Evolutionary conservation across 225 moss, liverwort and hornwort genomes (phyloP), one percentile per base, ranked within the genome.

Genomic region (Pseudoscleropodium purum): DNA sequence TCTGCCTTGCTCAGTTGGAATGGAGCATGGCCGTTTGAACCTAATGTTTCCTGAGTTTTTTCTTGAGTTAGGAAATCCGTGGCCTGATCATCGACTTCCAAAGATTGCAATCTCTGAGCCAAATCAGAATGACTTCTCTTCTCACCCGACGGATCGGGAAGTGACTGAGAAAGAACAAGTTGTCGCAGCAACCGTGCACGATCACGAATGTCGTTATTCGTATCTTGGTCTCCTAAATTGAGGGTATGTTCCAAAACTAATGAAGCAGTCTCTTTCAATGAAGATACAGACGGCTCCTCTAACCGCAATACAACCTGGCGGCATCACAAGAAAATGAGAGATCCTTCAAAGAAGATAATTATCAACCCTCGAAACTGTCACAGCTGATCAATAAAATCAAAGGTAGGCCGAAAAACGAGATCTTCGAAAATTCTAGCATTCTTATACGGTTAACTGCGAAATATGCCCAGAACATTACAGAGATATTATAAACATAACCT

Each of bases 181-280:
- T 94, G 95, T 73, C 91, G 91, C 70, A 98, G 92, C 91, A 97
- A 86, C 69, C 99, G 96, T 81, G 97, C 94, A 41, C 97, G 96
- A 90, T 97, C 99, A 67, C 99, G 99, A 79, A 99, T 93, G 69
- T 99, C 99, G 85, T 93, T 95, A 88, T 89, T 97, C 72, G 90
- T 83, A 87, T 99, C 99, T 79, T 94, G 91, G 77, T 95, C 91
- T 57, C 96, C 95, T 83, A 99, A 91, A 88, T 93, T 92, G 59
- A 99, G 94, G 80, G 96, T 92, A 89, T 95, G 92, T 85, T 96
- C 89, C 81, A 99, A 92, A 83, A 99, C 94, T 87, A 97, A 87
- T 43, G 79, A 67, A 82, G 94, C 90, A 64, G 91, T 94, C 61
- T 93, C 92, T 82, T 90, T 92, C 89, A 93, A 87, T 65, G 93